Evolutionary conservation across 306 rosid genomes (phyloP), one percentile per base, ranked within the genome.

Genomic region (Cucurbita argyrosperma): DNA sequence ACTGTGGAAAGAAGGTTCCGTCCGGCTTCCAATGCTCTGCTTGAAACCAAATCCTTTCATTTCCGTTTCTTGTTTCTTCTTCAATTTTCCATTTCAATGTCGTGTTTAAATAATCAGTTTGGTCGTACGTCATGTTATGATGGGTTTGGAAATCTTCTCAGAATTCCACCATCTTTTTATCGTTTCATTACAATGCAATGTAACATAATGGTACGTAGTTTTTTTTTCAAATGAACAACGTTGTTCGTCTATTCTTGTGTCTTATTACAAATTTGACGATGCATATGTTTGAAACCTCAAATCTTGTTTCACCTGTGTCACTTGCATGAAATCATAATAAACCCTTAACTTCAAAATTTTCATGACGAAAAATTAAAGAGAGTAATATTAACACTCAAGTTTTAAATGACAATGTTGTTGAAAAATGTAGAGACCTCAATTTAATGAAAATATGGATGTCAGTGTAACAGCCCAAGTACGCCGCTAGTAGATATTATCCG

Each of bases 1-100:
- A 76, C 61, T 76, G 79, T 50, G 79, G 79, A 19, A 76, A 76
- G 79, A 51, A 52, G 15, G 40, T 76, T 76, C 79, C 79, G 4
- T 10, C 13, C 38, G 79, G 72, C 42, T 76, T 49, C 72, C 50
- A 51, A 63, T 76, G 79, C 70, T 54, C 70, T 16, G 47, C 78
- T 62, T 75, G n/a, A 39, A 45, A 38, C 64, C 0, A 23, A 21
- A 58, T 11, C 40, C 16, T 58, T 21, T 58, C 8, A 11, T 58
- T 58, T 58, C 15, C 16, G 16, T 60, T 60, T 37, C 18, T 37
- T 6, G 13, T 61, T 61, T 57, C 39, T 57, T 21, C 26, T 57
- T 21, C 15, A 11, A 57, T 23, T 57, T 57, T 21, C 30, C 63
- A 21, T 57, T 57, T 18, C 15, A 15, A 21, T 23, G 16, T 61